Base-by-base conservation (phyloP, 2,329 filamentous ascomycete genomes). In the Apiospora hydei region DNA sequence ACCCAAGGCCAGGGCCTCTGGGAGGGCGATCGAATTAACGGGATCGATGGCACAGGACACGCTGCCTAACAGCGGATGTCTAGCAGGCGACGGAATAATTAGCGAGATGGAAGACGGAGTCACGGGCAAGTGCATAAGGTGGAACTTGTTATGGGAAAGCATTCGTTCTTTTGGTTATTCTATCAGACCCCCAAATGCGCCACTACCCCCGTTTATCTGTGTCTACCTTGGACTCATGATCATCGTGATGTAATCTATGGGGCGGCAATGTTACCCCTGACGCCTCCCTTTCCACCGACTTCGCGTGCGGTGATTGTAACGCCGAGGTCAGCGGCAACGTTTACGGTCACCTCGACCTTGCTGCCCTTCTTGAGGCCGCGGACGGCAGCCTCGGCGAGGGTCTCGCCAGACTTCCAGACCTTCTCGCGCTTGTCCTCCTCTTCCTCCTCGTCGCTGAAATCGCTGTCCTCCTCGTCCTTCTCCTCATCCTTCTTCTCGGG, bases 321-420 rank as follows among this genome's bases (percentile, higher is more conserved):
- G 76, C 88, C 88, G 71, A 98, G 86, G 81, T 98, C 95, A 38
- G 90, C 92, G 71, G 88, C 89, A 75, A 98, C 92, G 82, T 96
- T 97, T 79, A 98, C 90, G 81, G 94, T 97, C 71, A 98, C 91
- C 87, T 99, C 96, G 76, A 99, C 91, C 87, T 98, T 98, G 79
- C 90, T 90, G 72, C 91, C 93, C 85, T 96, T 95, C 90, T 96
- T 96, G 77, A 97, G 90, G 73, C 88, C 94, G 83, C 90, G 93
- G 81, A 99, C 85, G 44, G 92, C 93, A 14, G 94, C 92, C 86
- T 99, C 96, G 73, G 95, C 95, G 73, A 99, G 89, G 43, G 92
- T 87, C 75, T 88, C 90, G 77, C 94, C 93, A 67, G 94, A 89
- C 88, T 97, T 98, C 94, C 95, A 98, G 73, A 96, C 87, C 88